Base-by-base conservation (phyloP, 2,329 filamentous ascomycete genomes). In the Fusarium nematophilum region DNA sequence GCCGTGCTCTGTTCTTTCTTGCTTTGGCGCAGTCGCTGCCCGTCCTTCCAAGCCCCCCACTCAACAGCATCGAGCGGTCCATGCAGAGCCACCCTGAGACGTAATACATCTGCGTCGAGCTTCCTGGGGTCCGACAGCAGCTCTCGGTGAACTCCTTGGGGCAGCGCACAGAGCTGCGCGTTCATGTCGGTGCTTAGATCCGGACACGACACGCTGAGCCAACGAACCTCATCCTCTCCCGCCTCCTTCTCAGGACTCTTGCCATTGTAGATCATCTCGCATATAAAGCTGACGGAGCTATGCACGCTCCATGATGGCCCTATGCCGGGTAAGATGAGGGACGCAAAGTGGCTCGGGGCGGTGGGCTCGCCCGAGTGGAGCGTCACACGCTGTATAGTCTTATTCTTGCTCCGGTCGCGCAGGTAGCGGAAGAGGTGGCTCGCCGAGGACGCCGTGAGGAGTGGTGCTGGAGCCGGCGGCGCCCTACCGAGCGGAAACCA, bases 351-450 rank as follows among this genome's bases (percentile, higher is more conserved):
- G 5, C 7, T 13, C 8, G 13, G n/a, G 11, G 31, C 17, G 14
- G 27, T 18, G 26, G 44, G 31, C 13, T 25, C 37, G 17, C 40
- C 55, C n/a, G 45, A 50, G 18, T 54, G 50, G 5, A 58, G 34
- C n/a, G 14, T 47, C 13, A 39, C 27, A 6, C 36, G 45, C 25
- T 34, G n/a, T 5, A 58, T 54, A 11, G 13, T 47, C 9, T 21
- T 54, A 11, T 13, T 47, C 9, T 21, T 11, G 33, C 47, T 58
- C 3, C 42, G 39, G 14, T 50, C 25, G 29, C 36, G 45, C 6
- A 58, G 13, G 9, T 58, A 47, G 30, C 15, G 9, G 30, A 54
- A 50, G 5, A 58, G 40, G 34, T 44, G 30, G 18, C 23, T 33
- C 14, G 50, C 50, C 7, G 55, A 42, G 9, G 30, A 27, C 3